These are phyloP conservation scores for Leccinum barrowsii DNA, from an alignment of 768 basidiomycete species.

Conservation along the genomic window DNA sequence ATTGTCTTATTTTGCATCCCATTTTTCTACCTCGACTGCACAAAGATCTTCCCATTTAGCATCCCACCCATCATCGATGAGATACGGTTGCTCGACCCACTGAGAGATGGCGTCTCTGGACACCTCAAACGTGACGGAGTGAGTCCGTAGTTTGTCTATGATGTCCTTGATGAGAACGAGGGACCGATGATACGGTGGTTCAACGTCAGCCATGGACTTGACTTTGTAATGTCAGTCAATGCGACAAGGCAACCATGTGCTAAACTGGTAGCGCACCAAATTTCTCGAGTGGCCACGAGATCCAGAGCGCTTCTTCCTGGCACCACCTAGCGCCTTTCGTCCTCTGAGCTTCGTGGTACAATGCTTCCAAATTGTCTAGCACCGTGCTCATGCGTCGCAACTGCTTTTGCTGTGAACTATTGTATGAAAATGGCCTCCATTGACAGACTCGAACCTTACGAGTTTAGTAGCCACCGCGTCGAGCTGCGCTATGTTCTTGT, in stretches of 20 bases:
- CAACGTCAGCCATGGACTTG: slow-evolving; percentile 49
- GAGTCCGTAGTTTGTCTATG: slow-evolving; percentile 55
- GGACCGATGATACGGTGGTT: slow-evolving; percentile 66
- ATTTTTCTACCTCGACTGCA: slow-evolving; percentile 69
- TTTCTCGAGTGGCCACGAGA: slow-evolving; percentile 77
- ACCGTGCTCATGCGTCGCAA: slow-evolving; percentile 62
- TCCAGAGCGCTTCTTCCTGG: slow-evolving; percentile 70
- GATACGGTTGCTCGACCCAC: slow-evolving; percentile 69
- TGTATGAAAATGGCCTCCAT: background rate
- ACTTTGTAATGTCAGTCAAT: slow-evolving; percentile 37
- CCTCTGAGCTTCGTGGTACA: slow-evolving; percentile 68
- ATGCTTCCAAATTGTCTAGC: slow-evolving; percentile 60
- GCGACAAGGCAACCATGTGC: background rate
- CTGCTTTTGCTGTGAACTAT: slow-evolving; percentile 54
- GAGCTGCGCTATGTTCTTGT: slow-evolving; percentile 56
- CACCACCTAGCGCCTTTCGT: slow-evolving; percentile 72
- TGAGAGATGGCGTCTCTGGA: slow-evolving; percentile 57
- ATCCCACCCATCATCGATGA: slow-evolving; percentile 69
- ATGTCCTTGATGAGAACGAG: slow-evolving; percentile 53
- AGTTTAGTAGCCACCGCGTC: slow-evolving; percentile 59
- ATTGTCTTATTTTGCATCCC: slow-evolving; percentile 41
- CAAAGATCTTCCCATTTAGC: slow-evolving; percentile 77
- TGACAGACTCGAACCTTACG: slow-evolving; percentile 40
- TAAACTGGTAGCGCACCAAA: slow-evolving; percentile 49
- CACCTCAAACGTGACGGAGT: slow-evolving; percentile 66